Evolutionary conservation across 1,284 basidiomycete genomes (phyloP).

Genomic region (Phylloporus sp.): DNA sequence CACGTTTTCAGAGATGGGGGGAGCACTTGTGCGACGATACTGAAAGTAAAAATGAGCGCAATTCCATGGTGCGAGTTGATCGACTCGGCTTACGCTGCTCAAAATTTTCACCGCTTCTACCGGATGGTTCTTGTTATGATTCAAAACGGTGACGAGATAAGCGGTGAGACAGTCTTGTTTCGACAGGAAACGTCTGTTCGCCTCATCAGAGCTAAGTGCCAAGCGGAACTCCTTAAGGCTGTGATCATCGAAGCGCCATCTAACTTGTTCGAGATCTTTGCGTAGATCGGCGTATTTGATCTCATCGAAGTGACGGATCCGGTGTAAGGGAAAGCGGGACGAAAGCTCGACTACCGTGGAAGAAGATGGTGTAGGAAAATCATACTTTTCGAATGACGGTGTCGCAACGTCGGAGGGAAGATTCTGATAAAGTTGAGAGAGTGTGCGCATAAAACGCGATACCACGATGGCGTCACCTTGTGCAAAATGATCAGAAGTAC

Average conservation of each 20-base stretch:
- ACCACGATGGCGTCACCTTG: constrained; percentile 34
- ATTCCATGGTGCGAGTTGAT: not conserved
- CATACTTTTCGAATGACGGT: constrained; percentile 26
- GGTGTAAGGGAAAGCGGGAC: not conserved
- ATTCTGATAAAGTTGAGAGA: constrained; percentile 30
- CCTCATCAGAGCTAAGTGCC: constrained; percentile 7
- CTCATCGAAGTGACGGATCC: not conserved
- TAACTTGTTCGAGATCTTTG: constrained; percentile 8
- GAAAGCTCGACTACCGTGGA: not conserved
- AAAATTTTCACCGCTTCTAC: constrained; percentile 29
- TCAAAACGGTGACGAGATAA: constrained; percentile 32
- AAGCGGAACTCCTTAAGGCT: constrained; percentile 18
- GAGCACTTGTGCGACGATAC: constrained; percentile 25
- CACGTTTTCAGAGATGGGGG: not conserved
- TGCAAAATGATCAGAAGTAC: not conserved
- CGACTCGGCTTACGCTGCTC: constrained; percentile 30
- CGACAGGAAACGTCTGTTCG: constrained; percentile 16
- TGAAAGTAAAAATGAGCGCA: constrained; percentile 15
- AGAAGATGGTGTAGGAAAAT: constrained; percentile 12
- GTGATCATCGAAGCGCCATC: constrained; percentile 18
- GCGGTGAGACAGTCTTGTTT: constrained; percentile 40
- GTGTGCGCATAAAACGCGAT: constrained; percentile 27
- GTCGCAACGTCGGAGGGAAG: not conserved
- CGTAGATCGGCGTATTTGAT: not conserved
- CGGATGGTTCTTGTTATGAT: constrained; percentile 15